These are phyloP conservation scores for Naegleria gruberi DNA, from an alignment of 208 protist species.

Conservation along the genomic window DNA sequence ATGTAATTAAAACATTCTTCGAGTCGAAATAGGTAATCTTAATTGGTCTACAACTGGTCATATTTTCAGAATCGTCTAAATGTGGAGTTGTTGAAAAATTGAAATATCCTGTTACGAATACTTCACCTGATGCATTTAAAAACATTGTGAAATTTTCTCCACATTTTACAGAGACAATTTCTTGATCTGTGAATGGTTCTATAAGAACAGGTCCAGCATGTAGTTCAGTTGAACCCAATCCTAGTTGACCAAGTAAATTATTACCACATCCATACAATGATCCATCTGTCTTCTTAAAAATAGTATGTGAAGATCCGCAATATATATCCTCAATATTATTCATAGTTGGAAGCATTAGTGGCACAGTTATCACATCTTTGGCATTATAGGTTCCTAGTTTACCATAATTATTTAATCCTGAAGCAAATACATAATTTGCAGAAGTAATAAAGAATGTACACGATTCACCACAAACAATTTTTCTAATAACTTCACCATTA, in stretches of 20 bases:
- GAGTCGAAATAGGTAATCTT: neutral
- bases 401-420: neutral
- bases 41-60: neutral
- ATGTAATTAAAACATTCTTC: neutral
- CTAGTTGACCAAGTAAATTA: neutral
- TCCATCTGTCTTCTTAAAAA: neutral
- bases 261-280: neutral
- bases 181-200: neutral
- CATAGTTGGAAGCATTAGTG: neutral
- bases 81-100: neutral
- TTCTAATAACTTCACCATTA: neutral
- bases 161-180: neutral
- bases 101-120: neutral
- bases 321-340: neutral
- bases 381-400: neutral
- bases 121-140: neutral
- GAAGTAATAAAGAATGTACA: neutral
- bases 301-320: neutral
- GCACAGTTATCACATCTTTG: neutral
- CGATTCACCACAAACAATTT: neutral
- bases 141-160: neutral
- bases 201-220: neutral
- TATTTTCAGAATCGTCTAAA: neutral
- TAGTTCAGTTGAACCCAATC: neutral
- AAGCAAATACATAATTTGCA: neutral